Conservation (phyloP, 2,329 filamentous ascomycete genomes). For the Alternaria incomplexa region DNA sequence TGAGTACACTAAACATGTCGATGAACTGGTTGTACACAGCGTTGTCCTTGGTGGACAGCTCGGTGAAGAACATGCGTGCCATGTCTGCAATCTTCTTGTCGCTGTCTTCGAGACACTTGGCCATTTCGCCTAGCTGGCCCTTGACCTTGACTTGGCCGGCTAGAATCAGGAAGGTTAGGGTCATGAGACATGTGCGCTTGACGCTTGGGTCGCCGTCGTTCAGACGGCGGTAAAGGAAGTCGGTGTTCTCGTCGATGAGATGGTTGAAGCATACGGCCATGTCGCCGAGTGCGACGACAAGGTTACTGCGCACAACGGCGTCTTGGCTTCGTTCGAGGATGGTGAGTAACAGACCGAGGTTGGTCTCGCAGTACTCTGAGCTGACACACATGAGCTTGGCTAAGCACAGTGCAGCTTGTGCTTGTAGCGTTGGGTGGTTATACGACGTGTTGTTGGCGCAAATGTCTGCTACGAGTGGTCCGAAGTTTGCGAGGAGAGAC, state of each 20-base stretch:
- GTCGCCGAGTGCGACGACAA: slow-evolving; percentile 94
- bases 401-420: slow-evolving; percentile 89
- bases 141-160: slow-evolving; percentile 99
- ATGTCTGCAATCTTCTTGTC: slow-evolving; percentile 94
- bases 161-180: slow-evolving; percentile 93
- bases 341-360: slow-evolving; percentile 91
- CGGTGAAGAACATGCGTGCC: slow-evolving; percentile 97
- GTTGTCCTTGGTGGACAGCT: slow-evolving; percentile 97
- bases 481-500: slow-evolving; percentile 88
- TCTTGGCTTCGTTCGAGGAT: slow-evolving; percentile 96
- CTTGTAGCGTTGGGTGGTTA: slow-evolving; percentile 86
- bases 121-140: slow-evolving; percentile 97
- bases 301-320: slow-evolving; percentile 91
- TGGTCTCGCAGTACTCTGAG: slow-evolving; percentile 92
- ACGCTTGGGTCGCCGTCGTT: slow-evolving; percentile 88
- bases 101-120: slow-evolving; percentile 96
- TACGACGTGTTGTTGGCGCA: slow-evolving; percentile 91
- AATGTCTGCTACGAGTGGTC: slow-evolving; percentile 88
- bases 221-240: slow-evolving; percentile 92
- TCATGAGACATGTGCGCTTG: slow-evolving; percentile 98
- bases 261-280: slow-evolving; percentile 99
- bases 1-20: slow-evolving; percentile 95
- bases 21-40: slow-evolving; percentile 99
- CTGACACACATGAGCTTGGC: slow-evolving; percentile 99
- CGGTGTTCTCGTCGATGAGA: slow-evolving; percentile 97